Base-by-base conservation (phyloP, 2,329 filamentous ascomycete species). In the Chlorencoelia australis region DNA sequence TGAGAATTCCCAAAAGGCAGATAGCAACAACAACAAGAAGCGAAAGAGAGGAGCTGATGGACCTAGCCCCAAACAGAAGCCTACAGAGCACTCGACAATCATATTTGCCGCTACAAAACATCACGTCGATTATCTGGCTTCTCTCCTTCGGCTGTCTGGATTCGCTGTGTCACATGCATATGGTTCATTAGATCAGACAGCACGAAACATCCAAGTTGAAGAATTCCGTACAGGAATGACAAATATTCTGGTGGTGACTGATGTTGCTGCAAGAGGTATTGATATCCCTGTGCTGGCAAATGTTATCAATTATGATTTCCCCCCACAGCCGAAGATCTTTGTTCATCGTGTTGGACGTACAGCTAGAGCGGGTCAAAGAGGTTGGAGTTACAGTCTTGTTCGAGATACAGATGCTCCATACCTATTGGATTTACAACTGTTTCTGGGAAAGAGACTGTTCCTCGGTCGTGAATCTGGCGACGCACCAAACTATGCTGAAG, bases 231-330 rank as follows among this genome's bases (percentile, higher is more conserved):
- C 69, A 16, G 91, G 91, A 5, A 73, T 81, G 45, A 82, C 85
- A 0, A 89, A 94, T 49, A 87, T 98, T 31, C 65, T 98, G 7
- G 88, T 98, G 3, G 89, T 96, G 29, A 98, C 91, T 1, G 91
- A 98, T 57, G 87, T 98, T 36, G 91, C 91, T 10, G 91, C 91
- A 15, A 75, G 91, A 68, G 89, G 91, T 75, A 93, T 98, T 43
- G 91, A 98, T 75, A 94, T 98, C 48, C 91, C 91, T 0, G 74
- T 95, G 30, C 70, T 98, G 22, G 88, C 86, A 39, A 96, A 98
- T 56, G 91, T 98, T 41, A 89, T 98, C 66, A 96, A 98, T 66
- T 98, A 94, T 61, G 89, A 96, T 55, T 98, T 98, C 47, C 89
- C 91, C 3, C 83, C 89, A 2, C 91, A 96, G 53, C 86, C 91